Evolutionary conservation across 1,139 yeast species (phyloP).

Genomic region (Meyerozyma athensensis): DNA sequence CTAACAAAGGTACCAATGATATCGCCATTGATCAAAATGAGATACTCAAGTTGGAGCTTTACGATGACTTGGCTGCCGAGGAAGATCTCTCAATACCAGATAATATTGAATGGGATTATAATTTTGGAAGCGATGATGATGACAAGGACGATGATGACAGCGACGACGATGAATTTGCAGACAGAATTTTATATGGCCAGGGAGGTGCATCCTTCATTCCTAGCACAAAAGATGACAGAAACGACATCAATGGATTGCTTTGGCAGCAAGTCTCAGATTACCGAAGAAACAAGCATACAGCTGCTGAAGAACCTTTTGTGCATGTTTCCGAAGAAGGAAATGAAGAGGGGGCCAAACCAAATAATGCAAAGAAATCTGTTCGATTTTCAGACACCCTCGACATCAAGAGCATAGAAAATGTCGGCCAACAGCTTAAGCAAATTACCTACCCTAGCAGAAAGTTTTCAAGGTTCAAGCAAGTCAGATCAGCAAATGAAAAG

Average conservation of each 20-base stretch:
- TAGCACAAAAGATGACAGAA: conserved; percentile 7
- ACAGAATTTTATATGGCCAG: conserved; percentile 21
- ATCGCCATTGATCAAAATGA: conserved; percentile 21
- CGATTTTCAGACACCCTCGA: conserved; percentile 49
- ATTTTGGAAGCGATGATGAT: conserved; percentile 22
- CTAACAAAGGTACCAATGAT: conserved; percentile 7
- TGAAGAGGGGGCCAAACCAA: background rate
- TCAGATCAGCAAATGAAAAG: conserved; percentile 7
- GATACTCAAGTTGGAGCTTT: conserved; percentile 34
- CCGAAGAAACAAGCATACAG: conserved; percentile 12
- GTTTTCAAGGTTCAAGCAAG: conserved; percentile 13
- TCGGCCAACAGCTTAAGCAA: conserved; percentile 44
- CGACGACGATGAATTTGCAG: conserved; percentile 22
- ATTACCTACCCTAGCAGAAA: conserved; percentile 15
- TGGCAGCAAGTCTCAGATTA: conserved; percentile 28
- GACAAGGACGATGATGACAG: conserved; percentile 11
- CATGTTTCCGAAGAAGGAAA: background rate
- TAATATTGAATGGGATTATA: conserved; percentile 37
- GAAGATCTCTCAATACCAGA: conserved; percentile 31
- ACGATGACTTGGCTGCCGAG: conserved; percentile 32
- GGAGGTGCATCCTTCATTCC: conserved; percentile 13
- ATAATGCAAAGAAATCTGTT: conserved; percentile 37
- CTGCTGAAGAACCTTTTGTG: background rate
- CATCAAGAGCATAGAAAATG: conserved; percentile 55
- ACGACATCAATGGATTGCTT: conserved; percentile 19